Conservation (phyloP, 805 yeast species). For the Danielozyma ontarioensis region DNA sequence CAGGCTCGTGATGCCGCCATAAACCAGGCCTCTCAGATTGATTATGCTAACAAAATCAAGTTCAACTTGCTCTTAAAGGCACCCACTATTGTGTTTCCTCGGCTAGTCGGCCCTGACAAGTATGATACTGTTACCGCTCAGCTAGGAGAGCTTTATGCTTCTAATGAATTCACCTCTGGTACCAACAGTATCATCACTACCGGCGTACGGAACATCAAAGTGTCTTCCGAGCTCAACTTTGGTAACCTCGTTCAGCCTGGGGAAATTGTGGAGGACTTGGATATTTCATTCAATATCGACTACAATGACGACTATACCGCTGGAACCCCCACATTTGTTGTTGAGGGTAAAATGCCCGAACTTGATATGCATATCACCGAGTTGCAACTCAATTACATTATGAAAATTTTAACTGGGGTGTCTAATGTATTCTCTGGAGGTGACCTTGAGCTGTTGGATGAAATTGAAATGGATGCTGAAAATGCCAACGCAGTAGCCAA, state of each 20-base stretch:
- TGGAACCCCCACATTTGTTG: constrained; percentile 43
- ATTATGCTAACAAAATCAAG: constrained; percentile 55
- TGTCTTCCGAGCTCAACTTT: constrained; percentile 58
- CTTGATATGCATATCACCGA: constrained; percentile 67
- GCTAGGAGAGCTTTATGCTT: constrained; percentile 76
- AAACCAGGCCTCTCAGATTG: constrained; percentile 67
- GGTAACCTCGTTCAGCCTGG: constrained; percentile 44
- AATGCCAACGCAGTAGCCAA: constrained; percentile 51
- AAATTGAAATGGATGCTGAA: constrained; percentile 55
- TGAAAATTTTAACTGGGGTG: constrained; percentile 51
- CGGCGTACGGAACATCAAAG: constrained; percentile 66
- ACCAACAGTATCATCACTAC: constrained; percentile 39
- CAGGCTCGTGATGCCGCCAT: constrained; percentile 84
- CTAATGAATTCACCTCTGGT: constrained; percentile 48
- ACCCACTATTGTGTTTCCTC: constrained; percentile 81
- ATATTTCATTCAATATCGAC: constrained; percentile 55
- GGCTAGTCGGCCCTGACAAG: constrained; percentile 30
- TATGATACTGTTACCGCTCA: constrained; percentile 65
- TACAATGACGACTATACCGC: constrained; percentile 39
- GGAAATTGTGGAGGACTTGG: constrained; percentile 63
- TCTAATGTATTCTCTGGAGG: constrained; percentile 46
- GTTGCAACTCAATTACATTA: constrained; percentile 56
- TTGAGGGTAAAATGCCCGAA: constrained; percentile 58
- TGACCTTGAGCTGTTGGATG: constrained; percentile 39
- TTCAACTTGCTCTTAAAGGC: constrained; percentile 71